Percentiles rank a stretch among this genome's conserved stretches.
Evolutionary conservation across 345 rosid species (phyloP).

Genomic region (Sisymbrium altissimum): DNA sequence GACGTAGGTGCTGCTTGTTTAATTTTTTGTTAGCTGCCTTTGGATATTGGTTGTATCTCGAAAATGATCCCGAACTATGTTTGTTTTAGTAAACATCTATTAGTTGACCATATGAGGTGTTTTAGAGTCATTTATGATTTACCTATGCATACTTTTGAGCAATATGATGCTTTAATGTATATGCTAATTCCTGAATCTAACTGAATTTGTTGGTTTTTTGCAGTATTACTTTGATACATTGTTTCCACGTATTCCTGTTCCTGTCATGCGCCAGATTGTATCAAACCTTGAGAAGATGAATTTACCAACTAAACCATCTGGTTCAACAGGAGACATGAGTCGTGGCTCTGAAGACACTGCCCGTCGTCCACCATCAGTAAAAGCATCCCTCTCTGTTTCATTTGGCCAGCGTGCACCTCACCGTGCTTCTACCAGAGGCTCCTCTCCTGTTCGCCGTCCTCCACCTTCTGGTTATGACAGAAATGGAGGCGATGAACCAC

Average conservation of each 20-base stretch:
- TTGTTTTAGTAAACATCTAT: neutral
- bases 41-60: neutral
- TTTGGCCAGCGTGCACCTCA: conserved; percentile 99
- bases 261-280: conserved; percentile 77
- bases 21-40: neutral
- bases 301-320: conserved; percentile 70
- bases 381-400: conserved; percentile 98
- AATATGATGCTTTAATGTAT: neutral
- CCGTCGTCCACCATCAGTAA: conserved; percentile 96
- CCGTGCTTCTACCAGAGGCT: conserved; percentile 97
- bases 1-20: neutral
- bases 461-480: conserved; percentile 63
- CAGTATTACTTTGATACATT: conserved; percentile 98
- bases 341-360: conserved; percentile 96
- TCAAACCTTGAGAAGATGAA: conserved; percentile 92
- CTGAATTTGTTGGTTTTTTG: conserved; percentile 21
- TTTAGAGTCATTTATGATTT: neutral
- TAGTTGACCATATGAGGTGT: neutral
- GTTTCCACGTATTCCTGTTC: conserved; percentile 96
- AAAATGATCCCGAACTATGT: neutral
- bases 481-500: conserved; percentile 43
- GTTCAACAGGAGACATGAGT: conserved; percentile 78
- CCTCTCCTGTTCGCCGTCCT: conserved; percentile 92
- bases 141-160: neutral
- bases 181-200: neutral